These are phyloP conservation scores for Fusarium tricinctum DNA, from an alignment of 2,329 filamentous ascomycete species.

Conservation along the genomic window DNA sequence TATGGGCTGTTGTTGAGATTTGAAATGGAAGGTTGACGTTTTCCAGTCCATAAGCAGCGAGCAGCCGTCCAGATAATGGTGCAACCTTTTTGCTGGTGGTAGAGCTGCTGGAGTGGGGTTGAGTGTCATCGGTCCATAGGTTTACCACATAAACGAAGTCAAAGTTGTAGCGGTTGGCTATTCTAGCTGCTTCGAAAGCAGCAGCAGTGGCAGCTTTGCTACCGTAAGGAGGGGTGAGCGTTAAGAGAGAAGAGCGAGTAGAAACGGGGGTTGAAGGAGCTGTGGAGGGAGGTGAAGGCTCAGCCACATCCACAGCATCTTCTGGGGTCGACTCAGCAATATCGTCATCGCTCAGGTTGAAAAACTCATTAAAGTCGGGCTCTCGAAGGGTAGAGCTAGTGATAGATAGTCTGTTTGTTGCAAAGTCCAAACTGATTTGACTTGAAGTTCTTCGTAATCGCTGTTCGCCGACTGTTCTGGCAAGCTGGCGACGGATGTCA, in stretches of 20 bases:
- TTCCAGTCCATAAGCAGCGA: slow-evolving; percentile 68
- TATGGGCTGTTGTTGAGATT: slow-evolving; percentile 64
- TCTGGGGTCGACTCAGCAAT: slow-evolving; percentile 63
- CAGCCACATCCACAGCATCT: slow-evolving; percentile 28
- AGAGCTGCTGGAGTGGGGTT: slow-evolving; percentile 14
- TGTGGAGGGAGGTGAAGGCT: slow-evolving; percentile 31
- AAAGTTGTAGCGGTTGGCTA: slow-evolving; percentile 69
- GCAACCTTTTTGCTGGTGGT: slow-evolving; percentile 22
- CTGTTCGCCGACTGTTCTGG: slow-evolving; percentile 44
- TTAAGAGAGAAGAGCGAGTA: slow-evolving; percentile 55
- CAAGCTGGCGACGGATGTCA: slow-evolving; percentile 49
- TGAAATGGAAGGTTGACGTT: slow-evolving; percentile 66
- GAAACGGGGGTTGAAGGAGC: slow-evolving; percentile 45
- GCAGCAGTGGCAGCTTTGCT: slow-evolving; percentile 62
- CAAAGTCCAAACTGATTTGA: slow-evolving; percentile 52
- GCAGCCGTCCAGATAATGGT: slow-evolving; percentile 63
- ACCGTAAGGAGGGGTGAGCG: slow-evolving; percentile 61
- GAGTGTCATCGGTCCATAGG: slow-evolving; percentile 63
- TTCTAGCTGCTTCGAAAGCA: slow-evolving; percentile 68
- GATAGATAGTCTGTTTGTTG: slow-evolving; percentile 47
- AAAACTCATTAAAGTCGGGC: slow-evolving; percentile 67
- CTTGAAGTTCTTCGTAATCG: slow-evolving; percentile 49
- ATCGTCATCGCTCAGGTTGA: slow-evolving; percentile 69
- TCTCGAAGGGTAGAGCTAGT: slow-evolving; percentile 61
- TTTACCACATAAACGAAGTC: slow-evolving; percentile 72